Evolutionary conservation across 768 basidiomycete genomes (phyloP).

Genomic region (Lactarius sanguifluus): DNA sequence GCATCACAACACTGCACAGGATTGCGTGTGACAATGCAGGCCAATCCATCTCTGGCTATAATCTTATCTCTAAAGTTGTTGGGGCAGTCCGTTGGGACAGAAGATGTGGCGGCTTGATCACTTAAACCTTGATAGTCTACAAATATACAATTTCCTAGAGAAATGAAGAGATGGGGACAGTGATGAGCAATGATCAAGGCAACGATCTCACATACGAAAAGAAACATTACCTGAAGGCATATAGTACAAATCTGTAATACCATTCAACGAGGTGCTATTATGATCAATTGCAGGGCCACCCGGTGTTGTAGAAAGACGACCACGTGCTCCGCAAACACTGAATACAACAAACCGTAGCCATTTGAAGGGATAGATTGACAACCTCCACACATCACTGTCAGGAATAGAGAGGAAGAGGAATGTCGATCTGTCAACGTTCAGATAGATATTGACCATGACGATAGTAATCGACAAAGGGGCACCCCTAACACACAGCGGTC

Average conservation of each 20-base stretch:
- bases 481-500: no score
- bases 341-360: slow-evolving; percentile 3
- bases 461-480: no score
- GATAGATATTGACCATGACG: no score
- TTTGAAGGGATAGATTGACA: neutral
- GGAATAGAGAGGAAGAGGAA: neutral
- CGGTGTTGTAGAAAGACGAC: neutral
- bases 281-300: neutral
- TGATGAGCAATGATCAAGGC: neutral
- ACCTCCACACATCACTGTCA: neutral
- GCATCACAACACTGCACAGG: neutral
- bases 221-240: neutral
- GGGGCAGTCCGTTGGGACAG: neutral
- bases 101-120: neutral
- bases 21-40: neutral
- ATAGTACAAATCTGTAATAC: neutral
- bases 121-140: neutral
- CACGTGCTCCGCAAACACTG: neutral
- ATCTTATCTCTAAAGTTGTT: neutral
- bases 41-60: neutral
- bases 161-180: no score
- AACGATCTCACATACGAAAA: neutral
- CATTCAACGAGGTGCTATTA: neutral
- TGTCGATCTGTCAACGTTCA: neutral
- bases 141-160: neutral